These are phyloP conservation scores for Fusarium graminum DNA, from an alignment of 2,329 filamentous ascomycete genomes.

Conservation along the genomic window DNA sequence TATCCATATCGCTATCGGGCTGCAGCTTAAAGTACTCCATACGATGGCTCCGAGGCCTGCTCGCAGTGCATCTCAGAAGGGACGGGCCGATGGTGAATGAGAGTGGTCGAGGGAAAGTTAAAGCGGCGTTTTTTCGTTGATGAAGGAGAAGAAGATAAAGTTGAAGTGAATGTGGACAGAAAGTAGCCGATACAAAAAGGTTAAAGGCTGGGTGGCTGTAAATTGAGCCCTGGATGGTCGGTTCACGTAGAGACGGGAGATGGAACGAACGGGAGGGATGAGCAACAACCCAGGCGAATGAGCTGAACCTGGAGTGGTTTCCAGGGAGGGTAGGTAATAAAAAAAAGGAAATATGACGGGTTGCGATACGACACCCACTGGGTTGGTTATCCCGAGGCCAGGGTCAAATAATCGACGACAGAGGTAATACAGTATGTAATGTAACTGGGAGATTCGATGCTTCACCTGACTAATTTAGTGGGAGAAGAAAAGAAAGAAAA, in stretches of 20 bases:
- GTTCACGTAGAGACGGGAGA: slow-evolving; percentile 29
- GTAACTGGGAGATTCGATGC: slow-evolving; percentile 14
- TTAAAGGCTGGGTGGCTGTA: slow-evolving; percentile 17
- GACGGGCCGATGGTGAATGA: slow-evolving; percentile 9
- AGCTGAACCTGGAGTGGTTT: slow-evolving; percentile 11
- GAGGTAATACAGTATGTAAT: background rate
- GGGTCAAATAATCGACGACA: slow-evolving; percentile 33
- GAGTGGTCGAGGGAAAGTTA: background rate
- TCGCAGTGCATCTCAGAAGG: slow-evolving; percentile 45
- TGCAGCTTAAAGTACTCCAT: slow-evolving; percentile 43
- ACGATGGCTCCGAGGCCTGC: slow-evolving; percentile 40
- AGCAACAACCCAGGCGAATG: slow-evolving; percentile 49
- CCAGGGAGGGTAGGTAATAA: slow-evolving; percentile 49
- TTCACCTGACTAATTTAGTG: slow-evolving; percentile 5
- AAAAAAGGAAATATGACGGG: slow-evolving; percentile 42
- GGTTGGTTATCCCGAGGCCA: slow-evolving; percentile 30
- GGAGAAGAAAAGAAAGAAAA: slow-evolving; percentile 11
- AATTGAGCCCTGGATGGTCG: slow-evolving; percentile 21
- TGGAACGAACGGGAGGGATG: slow-evolving; percentile 38
- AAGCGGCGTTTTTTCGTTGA: background rate
- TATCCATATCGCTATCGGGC: slow-evolving; percentile 40
- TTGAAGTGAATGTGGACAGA: slow-evolving; percentile 12
- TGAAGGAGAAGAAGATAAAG: slow-evolving; percentile 7
- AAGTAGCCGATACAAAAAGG: slow-evolving; percentile 25
- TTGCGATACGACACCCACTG: slow-evolving; percentile 27